A percentile compares a stretch with the other conserved stretches of the same genome.
Conservation (phyloP, 495 filamentous ascomycete genomes). For the Neohortaea acidophila region DNA sequence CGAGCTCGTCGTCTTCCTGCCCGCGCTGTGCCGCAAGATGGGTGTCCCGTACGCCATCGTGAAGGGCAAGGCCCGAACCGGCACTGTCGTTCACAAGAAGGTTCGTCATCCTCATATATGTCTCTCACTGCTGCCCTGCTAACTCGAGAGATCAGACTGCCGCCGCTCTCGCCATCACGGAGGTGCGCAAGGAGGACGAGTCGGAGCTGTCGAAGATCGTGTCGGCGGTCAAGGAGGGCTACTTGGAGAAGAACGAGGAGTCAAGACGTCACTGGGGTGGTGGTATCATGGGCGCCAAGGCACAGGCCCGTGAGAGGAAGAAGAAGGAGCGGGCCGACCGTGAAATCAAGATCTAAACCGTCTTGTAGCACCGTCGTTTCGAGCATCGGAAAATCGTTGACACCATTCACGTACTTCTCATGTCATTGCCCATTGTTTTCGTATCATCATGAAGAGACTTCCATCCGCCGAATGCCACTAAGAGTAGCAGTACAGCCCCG, state of each 20-base stretch:
- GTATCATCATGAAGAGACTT: no score
- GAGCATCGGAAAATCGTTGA: no score
- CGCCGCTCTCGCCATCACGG: conserved; percentile 87
- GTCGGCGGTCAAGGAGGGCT: conserved; percentile 94
- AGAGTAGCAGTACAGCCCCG: no score
- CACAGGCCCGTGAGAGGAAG: conserved; percentile 82
- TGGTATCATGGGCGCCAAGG: conserved; percentile 99
- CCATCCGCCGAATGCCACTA: no score
- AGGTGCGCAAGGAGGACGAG: conserved; percentile 96
- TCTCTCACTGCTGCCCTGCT: conserved; percentile 2
- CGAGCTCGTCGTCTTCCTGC: conserved; percentile 97
- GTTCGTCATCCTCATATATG: conserved; percentile 28
- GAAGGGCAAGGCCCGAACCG: conserved; percentile 98
- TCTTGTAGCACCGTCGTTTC: no score
- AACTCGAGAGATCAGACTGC: no score
- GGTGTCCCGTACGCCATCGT: conserved; percentile 97
- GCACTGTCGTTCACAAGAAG: conserved; percentile 99
- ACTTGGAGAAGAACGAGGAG: conserved; percentile 90
- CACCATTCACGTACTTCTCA: no score
- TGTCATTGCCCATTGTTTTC: no score
- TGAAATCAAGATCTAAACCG: conserved; percentile 81
- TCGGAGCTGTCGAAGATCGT: conserved; percentile 90
- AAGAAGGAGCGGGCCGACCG: conserved; percentile 84
- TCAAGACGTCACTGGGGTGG: conserved; percentile 91
- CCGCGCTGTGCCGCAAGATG: conserved; percentile 99